Conservation (phyloP, 768 basidiomycete genomes). For the Sarcodon sp. region DNA sequence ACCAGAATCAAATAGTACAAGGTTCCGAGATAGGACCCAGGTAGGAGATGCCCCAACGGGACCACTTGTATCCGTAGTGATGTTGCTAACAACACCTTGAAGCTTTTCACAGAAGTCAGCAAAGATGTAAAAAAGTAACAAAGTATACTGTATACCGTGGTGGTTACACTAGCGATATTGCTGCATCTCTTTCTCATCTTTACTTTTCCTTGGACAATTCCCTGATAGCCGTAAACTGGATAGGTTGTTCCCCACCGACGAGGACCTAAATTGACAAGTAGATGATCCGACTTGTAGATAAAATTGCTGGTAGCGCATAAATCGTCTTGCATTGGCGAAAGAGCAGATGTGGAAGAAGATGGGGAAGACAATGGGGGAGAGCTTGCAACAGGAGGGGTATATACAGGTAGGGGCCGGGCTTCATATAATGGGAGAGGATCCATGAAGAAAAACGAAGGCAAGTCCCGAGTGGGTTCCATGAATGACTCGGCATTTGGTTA, state of each 20-base stretch:
- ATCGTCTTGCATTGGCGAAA: too few species aligned
- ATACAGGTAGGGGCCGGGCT: too few species aligned
- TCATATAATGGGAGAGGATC: too few species aligned
- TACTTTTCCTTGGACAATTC: constrained; percentile 25
- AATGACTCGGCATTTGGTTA: too few species aligned
- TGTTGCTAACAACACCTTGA: constrained; percentile 21
- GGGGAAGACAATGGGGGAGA: too few species aligned
- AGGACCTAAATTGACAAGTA: constrained; percentile 26
- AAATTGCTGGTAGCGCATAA: constrained; percentile 12
- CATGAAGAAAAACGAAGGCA: too few species aligned
- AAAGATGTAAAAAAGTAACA: neutral
- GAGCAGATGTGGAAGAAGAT: too few species aligned
- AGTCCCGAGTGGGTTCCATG: too few species aligned
- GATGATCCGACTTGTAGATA: constrained; percentile 24
- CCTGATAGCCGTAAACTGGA: constrained; percentile 30
- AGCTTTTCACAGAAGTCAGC: constrained; percentile 15
- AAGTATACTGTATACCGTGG: constrained; percentile 17
- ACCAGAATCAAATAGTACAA: constrained; percentile 15
- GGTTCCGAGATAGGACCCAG: constrained; percentile 13
- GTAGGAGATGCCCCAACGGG: constrained; percentile 14
- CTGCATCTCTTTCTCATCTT: constrained; percentile 20
- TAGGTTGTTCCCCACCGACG: constrained; percentile 23
- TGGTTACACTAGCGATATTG: constrained; percentile 24
- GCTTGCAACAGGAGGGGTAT: too few species aligned
- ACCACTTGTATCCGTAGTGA: constrained; percentile 15